phyloP scores from a whole-genome alignment of 2,329 filamentous ascomycete genomes.

The Claviceps fusiformis region DNA sequence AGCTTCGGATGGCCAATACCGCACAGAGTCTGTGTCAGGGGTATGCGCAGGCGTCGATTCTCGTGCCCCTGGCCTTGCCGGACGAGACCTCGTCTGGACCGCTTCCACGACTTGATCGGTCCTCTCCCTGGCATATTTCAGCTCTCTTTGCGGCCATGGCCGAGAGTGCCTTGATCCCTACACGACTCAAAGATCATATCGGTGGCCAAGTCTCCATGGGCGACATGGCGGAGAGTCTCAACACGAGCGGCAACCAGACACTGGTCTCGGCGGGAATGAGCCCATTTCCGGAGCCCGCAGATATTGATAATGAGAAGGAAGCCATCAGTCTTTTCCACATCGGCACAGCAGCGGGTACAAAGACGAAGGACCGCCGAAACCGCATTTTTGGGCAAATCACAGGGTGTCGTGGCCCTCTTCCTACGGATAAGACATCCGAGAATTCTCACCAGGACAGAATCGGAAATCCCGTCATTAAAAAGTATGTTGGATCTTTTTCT shows the following conservation, averaged over 20 bases:
- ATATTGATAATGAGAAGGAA: conserved; percentile 15
- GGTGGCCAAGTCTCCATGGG: conserved; percentile 35
- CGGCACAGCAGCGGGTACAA: conserved; percentile 1
- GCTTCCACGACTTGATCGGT: conserved; percentile 44
- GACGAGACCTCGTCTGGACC: conserved; percentile 41
- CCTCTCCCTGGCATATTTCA: conserved; percentile 67
- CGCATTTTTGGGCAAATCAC: conserved; percentile 18
- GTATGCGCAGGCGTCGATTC: conserved; percentile 57
- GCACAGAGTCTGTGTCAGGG: conserved; percentile 59
- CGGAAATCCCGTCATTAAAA: conserved; percentile 16
- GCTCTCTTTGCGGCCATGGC: conserved; percentile 63
- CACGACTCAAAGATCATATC: conserved; percentile 44
- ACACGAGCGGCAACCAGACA: conserved; percentile 63
- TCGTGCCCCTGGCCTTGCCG: conserved; percentile 60
- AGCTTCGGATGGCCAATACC: conserved; percentile 54
- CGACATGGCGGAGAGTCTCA: conserved; percentile 52
- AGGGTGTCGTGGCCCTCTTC: conserved; percentile 10
- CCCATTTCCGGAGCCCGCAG: conserved; percentile 25
- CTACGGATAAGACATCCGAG: conserved; percentile 4
- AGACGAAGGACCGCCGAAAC: conserved; percentile 5
- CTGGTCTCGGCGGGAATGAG: conserved; percentile 64
- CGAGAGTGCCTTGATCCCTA: conserved; percentile 66
- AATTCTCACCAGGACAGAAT: conserved; percentile 11
- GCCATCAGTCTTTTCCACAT: conserved; percentile 20
- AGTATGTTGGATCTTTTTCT: conserved; percentile 9